Conservation (phyloP, 345 rosid genomes). For the Hibiscus trionum region DNA sequence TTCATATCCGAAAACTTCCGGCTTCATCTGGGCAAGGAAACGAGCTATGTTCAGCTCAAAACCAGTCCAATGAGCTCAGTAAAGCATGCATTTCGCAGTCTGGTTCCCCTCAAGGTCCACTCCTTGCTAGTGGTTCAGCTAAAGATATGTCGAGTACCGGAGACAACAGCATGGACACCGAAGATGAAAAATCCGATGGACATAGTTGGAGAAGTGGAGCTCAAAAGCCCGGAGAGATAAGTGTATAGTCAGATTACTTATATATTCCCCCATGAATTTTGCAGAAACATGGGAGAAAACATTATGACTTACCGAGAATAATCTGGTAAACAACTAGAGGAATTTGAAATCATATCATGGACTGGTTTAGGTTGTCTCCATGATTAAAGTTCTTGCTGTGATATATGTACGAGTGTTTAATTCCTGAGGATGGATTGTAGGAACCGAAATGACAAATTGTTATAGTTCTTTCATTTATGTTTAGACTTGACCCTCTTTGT, state of each 20-base stretch:
- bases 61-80: slow-evolving; percentile 21
- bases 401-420: neutral
- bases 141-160: slow-evolving; percentile 33
- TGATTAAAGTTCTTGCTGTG: neutral
- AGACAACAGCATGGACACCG: slow-evolving; percentile 45
- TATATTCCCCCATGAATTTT: slow-evolving; percentile 10
- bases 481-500: neutral
- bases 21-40: slow-evolving; percentile 19
- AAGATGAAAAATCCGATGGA: slow-evolving; percentile 47
- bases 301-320: slow-evolving; percentile 3
- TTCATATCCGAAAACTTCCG: slow-evolving; percentile 50
- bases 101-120: slow-evolving; percentile 58
- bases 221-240: slow-evolving; percentile 4
- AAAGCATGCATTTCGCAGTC: slow-evolving; percentile 38
- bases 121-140: slow-evolving; percentile 28
- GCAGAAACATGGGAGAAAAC: neutral
- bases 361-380: slow-evolving; percentile 1
- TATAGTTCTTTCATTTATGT: neutral
- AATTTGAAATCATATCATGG: neutral
- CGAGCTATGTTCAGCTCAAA: slow-evolving; percentile 28
- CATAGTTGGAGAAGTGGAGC: slow-evolving; percentile 35
- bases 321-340: neutral
- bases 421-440: slow-evolving; percentile 1
- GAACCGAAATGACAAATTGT: neutral
- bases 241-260: slow-evolving; percentile 13